Conservation (phyloP, 306 rosid species). For the Rosa chinensis region DNA sequence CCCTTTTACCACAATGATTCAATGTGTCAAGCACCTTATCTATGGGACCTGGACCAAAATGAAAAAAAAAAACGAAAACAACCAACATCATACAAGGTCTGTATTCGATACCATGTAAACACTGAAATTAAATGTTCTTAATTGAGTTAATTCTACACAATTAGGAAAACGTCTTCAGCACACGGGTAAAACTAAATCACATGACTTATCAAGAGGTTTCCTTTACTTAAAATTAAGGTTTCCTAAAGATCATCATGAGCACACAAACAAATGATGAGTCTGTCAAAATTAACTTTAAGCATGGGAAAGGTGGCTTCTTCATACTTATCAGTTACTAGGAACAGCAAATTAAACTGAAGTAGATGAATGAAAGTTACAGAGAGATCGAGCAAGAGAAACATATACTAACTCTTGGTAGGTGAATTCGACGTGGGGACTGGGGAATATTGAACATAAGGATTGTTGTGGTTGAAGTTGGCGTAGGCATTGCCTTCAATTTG, state of each 20-base stretch:
- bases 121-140: background rate
- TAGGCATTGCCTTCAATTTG: background rate
- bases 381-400: background rate
- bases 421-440: slow-evolving; percentile 28
- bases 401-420: slow-evolving; percentile 45
- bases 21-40: slow-evolving; percentile 35
- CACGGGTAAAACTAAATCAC: background rate
- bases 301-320: background rate
- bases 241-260: background rate
- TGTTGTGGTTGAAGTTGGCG: slow-evolving; percentile 4
- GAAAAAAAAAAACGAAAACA: background rate
- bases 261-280: background rate
- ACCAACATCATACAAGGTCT: background rate
- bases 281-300: background rate
- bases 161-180: background rate
- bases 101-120: background rate
- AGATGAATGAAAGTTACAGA: background rate
- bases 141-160: background rate
- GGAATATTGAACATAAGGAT: slow-evolving; percentile 46
- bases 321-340: background rate
- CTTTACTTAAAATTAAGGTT: background rate
- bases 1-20: slow-evolving; percentile 46
- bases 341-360: background rate
- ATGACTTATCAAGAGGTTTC: background rate
- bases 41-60: slow-evolving; percentile 39